These are phyloP conservation scores for Camellia sinensis DNA, from an alignment of 148 eudicot species.

Conservation along the genomic window DNA sequence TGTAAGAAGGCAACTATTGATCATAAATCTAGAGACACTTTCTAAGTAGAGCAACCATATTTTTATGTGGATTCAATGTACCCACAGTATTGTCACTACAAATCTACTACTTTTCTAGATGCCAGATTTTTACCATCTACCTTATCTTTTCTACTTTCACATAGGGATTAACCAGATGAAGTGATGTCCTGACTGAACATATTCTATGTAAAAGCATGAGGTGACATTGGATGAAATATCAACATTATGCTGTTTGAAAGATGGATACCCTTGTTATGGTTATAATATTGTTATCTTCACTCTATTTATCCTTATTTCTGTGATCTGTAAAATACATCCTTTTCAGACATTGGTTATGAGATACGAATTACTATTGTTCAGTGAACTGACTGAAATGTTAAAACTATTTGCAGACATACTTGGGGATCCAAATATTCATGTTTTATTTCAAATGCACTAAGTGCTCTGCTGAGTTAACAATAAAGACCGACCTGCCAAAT, in stretches of 20 bases:
- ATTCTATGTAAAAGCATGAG: neutral
- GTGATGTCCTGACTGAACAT: neutral
- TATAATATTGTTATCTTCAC: neutral
- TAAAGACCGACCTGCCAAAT: slow-evolving; percentile 87
- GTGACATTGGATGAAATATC: neutral
- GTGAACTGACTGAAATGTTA: slow-evolving; percentile 4
- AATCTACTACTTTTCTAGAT: too few relatives aligned
- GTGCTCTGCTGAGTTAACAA: slow-evolving; percentile 81
- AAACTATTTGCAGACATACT: slow-evolving; percentile 58
- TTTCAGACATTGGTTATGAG: neutral
- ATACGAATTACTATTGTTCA: neutral
- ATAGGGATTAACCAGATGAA: neutral
- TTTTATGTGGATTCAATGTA: too few relatives aligned
- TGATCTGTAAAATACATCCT: neutral
- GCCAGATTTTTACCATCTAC: neutral
- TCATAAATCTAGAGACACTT: too few relatives aligned
- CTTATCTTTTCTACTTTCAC: neutral
- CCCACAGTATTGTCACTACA: too few relatives aligned
- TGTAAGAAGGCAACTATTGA: too few relatives aligned
- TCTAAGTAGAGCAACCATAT: too few relatives aligned
- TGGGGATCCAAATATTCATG: slow-evolving; percentile 85
- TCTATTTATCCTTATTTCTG: neutral
- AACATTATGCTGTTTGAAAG: neutral
- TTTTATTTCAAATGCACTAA: slow-evolving; percentile 89
- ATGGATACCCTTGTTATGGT: neutral